A percentile compares a stretch with the other conserved stretches of the same genome.
Evolutionary conservation across 352 stramenopile species (phyloP).

Genomic region (Saprolegnia diclina): DNA sequence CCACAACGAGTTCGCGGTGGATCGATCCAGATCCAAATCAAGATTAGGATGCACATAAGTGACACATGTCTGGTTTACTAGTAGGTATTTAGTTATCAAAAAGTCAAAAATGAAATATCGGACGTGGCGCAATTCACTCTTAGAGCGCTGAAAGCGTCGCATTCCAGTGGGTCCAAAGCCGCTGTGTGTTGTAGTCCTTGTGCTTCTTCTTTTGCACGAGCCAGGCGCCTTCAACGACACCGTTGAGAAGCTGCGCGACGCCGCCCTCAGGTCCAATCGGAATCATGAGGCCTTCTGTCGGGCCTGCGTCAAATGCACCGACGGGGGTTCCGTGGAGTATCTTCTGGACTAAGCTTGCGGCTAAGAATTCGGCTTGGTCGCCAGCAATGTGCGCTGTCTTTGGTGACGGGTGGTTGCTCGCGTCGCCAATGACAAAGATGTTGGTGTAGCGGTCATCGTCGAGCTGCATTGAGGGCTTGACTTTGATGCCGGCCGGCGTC

Average conservation of each 20-base stretch:
- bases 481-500: constrained; percentile 39
- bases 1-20: no score
- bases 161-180: not conserved
- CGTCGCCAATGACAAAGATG: constrained; percentile 51
- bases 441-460: constrained; percentile 40
- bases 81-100: no score
- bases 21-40: no score
- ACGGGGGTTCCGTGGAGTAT: not conserved
- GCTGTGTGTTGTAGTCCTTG: constrained; percentile 34
- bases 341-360: constrained; percentile 32
- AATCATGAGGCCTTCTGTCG: constrained; percentile 32
- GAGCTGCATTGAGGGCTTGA: constrained; percentile 48
- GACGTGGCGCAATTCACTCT: no score
- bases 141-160: not conserved
- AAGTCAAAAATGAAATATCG: no score
- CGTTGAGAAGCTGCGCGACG: constrained; percentile 47
- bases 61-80: no score
- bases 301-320: constrained; percentile 4
- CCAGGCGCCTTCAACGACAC: constrained; percentile 46
- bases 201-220: constrained; percentile 43
- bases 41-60: no score
- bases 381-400: constrained; percentile 42
- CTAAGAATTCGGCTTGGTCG: constrained; percentile 42
- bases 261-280: constrained; percentile 48
- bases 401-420: constrained; percentile 40